Base-by-base conservation (phyloP, 805 yeast species). In the Saturnispora quitensis region DNA sequence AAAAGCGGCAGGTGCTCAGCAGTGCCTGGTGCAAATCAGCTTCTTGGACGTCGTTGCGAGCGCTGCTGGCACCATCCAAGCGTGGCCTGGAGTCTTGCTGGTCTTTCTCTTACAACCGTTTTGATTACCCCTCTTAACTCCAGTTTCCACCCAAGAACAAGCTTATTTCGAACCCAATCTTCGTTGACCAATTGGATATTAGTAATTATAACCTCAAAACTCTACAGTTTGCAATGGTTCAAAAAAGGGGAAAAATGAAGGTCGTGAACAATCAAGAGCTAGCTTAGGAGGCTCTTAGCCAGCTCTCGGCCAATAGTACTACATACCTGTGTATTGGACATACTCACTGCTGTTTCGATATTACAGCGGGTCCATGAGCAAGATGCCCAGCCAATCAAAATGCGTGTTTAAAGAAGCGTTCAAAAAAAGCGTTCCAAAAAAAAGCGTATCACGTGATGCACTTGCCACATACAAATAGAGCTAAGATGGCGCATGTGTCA, bases 371-470 rank as follows among this genome's bases (percentile, higher is more conserved):
- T 1, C 17, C 28, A 13, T 13, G 25, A 13, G n/a, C 44, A 40
- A 13, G 20, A 4, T 7, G 15, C 13, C 31, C 27, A n/a, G 45
- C 50, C 50, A 47, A 47, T 47, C 50, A 47, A 47, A 47, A 24
- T 47, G 38, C 50, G 27, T 17, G 15, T 28, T 31, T 31, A 31
- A 22, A 15, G 28, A 10, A 20, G 10, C 28, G 28, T 3, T 3
- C 22, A 22, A 8, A 25, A 25, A 25, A 6, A 6, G 9, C 1
- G 4, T 7, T 25, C 2, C 9, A 13, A 40, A 22, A 24, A 12
- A 22, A 40, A 40, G 10, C 5, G 13, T 2, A 24, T 40, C 42
- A 38, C 42, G 42, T 38, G 42, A 31, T 38, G 17, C 44, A 27
- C 36, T 36, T 36, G 49, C 43, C 49, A 40, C 49, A 13, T 5